Conservation (phyloP, 352 stramenopile genomes). For the Phytophthora foliorum region DNA sequence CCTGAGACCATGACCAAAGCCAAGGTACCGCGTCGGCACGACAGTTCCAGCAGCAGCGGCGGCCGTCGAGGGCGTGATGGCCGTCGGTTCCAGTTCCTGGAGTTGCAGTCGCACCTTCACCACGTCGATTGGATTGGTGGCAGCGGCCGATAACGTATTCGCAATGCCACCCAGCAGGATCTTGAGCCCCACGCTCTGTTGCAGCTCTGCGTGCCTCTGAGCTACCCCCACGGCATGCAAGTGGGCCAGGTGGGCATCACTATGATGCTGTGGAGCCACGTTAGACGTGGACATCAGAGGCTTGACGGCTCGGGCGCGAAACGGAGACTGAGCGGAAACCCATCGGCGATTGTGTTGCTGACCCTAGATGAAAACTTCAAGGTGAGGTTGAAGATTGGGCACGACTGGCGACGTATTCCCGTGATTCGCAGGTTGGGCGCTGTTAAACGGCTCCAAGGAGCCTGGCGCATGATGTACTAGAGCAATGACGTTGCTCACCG, state of each 20-base stretch:
- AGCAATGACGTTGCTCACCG: neutral
- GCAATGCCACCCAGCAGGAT: slow-evolving; percentile 69
- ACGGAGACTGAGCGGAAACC: slow-evolving; percentile 29
- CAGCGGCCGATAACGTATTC: slow-evolving; percentile 61
- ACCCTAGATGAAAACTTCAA: slow-evolving; percentile 20
- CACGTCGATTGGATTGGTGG: slow-evolving; percentile 76
- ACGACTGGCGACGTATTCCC: slow-evolving; percentile 18
- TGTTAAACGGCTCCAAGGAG: slow-evolving; percentile 13
- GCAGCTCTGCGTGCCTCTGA: slow-evolving; percentile 55
- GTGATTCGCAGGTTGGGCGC: slow-evolving; percentile 20
- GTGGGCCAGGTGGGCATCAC: slow-evolving; percentile 37
- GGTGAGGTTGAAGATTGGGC: slow-evolving; percentile 30
- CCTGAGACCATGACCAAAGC: slow-evolving; percentile 65
- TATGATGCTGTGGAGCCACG: slow-evolving; percentile 40
- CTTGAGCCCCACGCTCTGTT: slow-evolving; percentile 68
- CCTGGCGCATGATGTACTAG: too few relatives aligned
- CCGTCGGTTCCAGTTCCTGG: slow-evolving; percentile 47
- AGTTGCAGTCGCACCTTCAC: slow-evolving; percentile 78
- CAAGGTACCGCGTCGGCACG: slow-evolving; percentile 56
- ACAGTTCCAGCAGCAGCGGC: slow-evolving; percentile 47
- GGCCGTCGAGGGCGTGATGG: slow-evolving; percentile 29
- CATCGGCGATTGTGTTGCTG: neutral
- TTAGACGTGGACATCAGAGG: slow-evolving; percentile 40
- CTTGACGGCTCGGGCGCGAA: slow-evolving; percentile 12
- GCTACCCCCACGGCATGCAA: slow-evolving; percentile 33